These are phyloP conservation scores for Cairneyella variabilis DNA, from an alignment of 495 filamentous ascomycete species.

Conservation along the genomic window DNA sequence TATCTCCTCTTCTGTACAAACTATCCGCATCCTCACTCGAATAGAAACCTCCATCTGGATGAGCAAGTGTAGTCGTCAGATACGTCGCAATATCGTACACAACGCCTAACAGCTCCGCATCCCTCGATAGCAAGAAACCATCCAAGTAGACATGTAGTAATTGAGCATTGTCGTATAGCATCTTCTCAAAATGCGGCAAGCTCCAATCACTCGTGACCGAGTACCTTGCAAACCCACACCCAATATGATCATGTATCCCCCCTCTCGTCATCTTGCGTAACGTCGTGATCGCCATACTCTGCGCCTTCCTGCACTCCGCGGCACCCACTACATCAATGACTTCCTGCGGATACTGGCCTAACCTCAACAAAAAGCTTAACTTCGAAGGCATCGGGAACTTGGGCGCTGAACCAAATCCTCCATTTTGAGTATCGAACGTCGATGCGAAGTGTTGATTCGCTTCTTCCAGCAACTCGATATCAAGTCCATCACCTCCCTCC, in stretches of 20 bases:
- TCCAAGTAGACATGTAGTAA: slow-evolving; percentile 84
- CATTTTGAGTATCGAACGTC: slow-evolving; percentile 73
- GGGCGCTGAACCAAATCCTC: slow-evolving; percentile 75
- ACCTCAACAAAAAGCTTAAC: slow-evolving; percentile 74
- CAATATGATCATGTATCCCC: slow-evolving; percentile 90
- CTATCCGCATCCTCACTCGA: slow-evolving; percentile 93
- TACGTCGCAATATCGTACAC: slow-evolving; percentile 85
- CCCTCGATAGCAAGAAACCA: slow-evolving; percentile 70
- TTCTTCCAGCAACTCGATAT: slow-evolving; percentile 89
- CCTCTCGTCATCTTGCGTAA: slow-evolving; percentile 78
- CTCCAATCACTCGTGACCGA: slow-evolving; percentile 89
- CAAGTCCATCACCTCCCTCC: slow-evolving; percentile 59
- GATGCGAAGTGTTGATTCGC: slow-evolving; percentile 74
- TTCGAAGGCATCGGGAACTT: slow-evolving; percentile 93
- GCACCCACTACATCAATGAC: slow-evolving; percentile 84
- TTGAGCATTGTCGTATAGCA: slow-evolving; percentile 93
- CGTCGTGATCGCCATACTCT: slow-evolving; percentile 77
- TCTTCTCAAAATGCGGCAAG: slow-evolving; percentile 96
- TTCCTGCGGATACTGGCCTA: slow-evolving; percentile 65
- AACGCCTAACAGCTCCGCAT: slow-evolving; percentile 69
- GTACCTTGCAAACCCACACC: slow-evolving; percentile 85
- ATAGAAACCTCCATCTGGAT: slow-evolving; percentile 71
- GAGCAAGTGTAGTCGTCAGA: slow-evolving; percentile 63
- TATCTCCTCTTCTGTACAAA: slow-evolving; percentile 67
- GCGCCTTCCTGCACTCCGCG: slow-evolving; percentile 69